Base-by-base conservation (phyloP, 2,329 filamentous ascomycete genomes). In the Pseudogymnoascus sp. region DNA sequence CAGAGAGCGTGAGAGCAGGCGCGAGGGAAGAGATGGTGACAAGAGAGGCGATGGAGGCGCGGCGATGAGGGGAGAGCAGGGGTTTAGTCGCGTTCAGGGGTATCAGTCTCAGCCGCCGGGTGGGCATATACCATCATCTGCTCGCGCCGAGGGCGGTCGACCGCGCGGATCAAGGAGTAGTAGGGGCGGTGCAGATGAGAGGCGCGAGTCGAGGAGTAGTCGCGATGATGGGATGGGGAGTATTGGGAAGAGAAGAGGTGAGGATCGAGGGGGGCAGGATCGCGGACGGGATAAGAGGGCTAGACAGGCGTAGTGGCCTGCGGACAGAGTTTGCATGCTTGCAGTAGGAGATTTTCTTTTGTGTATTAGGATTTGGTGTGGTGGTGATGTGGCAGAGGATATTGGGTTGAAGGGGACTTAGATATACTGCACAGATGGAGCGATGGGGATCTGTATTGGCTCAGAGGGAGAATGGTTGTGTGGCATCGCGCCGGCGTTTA, bases 41-140 rank as follows among this genome's bases (percentile, higher is more conserved):
- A 71, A 26, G 69, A 57, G 52, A 37, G 52, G 30, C 2, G 52
- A 12, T 28, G 58, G 58, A n/a, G 35, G 60, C 5, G 56, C 39
- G 6, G 30, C 52, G 21, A 55, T 59, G 18, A 52, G 59, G 13
- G 38, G 52, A 13, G 60, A 61, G 10, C 59, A 61, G 30, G 26
- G 60, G 7, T 33, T 33, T 13, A 55, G 33, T 23, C 23, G 2
- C 74, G 72, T 65, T 75, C 76, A 7, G 76, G 59, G 0, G 64
- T 64, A 61, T 77, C 41, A 28, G 23, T 13, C 41, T 2, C 41
- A 76, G 5, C 74, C 74, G 59, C 68, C 58, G 48, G 71, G 21
- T 59, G 67, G 60, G 8, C 58, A 35, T 38, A 72, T 61, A 33
- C 41, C 41, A 15, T 9, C 41, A 8, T 28, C 41, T 30, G 12